A percentile compares a stretch with the other conserved stretches of the same genome.
Evolutionary conservation across 2,329 filamentous ascomycete genomes (phyloP).

Genomic region (Aspergillus felis): DNA sequence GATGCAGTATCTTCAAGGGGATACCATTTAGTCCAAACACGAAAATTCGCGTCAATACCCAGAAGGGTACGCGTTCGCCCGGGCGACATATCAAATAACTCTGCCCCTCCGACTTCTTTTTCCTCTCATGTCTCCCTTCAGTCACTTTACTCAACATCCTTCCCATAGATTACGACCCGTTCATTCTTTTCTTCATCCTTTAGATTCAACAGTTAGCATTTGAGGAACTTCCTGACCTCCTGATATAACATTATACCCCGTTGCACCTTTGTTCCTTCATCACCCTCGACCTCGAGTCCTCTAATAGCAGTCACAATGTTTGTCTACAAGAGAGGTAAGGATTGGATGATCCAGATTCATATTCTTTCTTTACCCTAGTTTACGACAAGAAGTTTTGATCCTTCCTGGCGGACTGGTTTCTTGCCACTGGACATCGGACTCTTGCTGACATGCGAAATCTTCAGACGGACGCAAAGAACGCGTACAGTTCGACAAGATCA

Average conservation of each 20-base stretch:
- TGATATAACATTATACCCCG: constrained; percentile 18
- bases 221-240: not conserved
- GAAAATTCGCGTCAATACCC: constrained; percentile 31
- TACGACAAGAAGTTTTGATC: not conserved
- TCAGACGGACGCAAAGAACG: constrained; percentile 98
- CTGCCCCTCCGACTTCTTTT: constrained; percentile 26
- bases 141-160: constrained; percentile 7
- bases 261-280: constrained; percentile 13
- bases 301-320: constrained; percentile 47
- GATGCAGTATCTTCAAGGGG: constrained; percentile 14
- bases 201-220: not conserved
- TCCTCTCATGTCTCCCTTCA: constrained; percentile 18
- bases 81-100: constrained; percentile 31
- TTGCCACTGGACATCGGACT: constrained; percentile 15
- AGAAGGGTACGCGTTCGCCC: constrained; percentile 29
- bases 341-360: not conserved
- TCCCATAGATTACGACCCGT: constrained; percentile 9
- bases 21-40: constrained; percentile 28
- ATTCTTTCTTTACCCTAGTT: not conserved
- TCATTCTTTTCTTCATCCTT: constrained; percentile 4
- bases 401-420: not conserved
- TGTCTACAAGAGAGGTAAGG: constrained; percentile 60
- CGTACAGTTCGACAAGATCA: constrained; percentile 99
- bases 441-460: constrained; percentile 17
- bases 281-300: constrained; percentile 7